phyloP scores from a whole-genome alignment of 164 flowering plant species.

The Piper betle region DNA sequence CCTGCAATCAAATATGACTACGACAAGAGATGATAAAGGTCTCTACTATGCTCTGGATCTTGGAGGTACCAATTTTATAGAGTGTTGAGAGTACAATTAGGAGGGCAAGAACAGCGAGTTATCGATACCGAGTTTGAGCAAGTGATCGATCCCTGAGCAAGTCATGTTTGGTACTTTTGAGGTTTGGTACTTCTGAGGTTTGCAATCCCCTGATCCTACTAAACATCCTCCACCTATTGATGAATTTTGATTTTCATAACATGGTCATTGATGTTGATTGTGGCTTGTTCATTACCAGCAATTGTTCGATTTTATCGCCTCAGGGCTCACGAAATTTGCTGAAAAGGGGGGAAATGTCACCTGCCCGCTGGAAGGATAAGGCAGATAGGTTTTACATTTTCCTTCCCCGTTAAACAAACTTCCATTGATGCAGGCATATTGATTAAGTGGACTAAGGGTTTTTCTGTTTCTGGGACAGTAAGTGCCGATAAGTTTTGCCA shows the following conservation, averaged over 20 bases:
- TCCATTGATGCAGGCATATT: conserved; percentile 76
- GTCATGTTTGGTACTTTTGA: conserved; percentile 75
- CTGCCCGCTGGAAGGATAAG: conserved; percentile 43
- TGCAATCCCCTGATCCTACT: background rate
- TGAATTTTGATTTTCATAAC: too few relatives aligned
- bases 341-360: conserved; percentile 41
- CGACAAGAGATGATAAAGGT: conserved; percentile 67
- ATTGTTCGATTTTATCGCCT: conserved; percentile 78
- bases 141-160: conserved; percentile 66
- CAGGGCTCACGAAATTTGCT: conserved; percentile 47
- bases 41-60: conserved; percentile 87
- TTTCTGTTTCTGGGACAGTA: conserved; percentile 80
- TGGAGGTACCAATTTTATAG: conserved; percentile 92
- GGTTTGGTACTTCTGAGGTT: conserved; percentile 23
- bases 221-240: background rate
- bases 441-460: conserved; percentile 91
- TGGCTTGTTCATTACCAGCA: conserved; percentile 26
- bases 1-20: background rate
- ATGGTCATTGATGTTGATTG: background rate
- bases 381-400: conserved; percentile 87
- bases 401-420: conserved; percentile 80
- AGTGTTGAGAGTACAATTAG: conserved; percentile 72
- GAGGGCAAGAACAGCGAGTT: conserved; percentile 58
- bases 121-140: conserved; percentile 62
- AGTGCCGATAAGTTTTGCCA: conserved; percentile 10